phyloP scores from a whole-genome alignment of 495 filamentous ascomycete genomes.

The Jackrogersella multiformis region DNA sequence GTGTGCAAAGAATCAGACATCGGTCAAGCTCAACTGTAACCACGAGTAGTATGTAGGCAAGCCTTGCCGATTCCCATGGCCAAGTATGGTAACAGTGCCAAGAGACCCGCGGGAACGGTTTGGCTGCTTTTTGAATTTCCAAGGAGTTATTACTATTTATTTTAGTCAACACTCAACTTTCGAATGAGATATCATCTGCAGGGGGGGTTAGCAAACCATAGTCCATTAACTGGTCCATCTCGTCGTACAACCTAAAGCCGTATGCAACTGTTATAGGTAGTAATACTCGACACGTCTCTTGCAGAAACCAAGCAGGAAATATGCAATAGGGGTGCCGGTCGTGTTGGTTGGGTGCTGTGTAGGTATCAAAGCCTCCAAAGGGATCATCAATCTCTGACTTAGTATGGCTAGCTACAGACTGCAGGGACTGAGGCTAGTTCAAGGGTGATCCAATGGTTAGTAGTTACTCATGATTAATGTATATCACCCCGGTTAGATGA shows the following conservation, averaged over 20 bases:
- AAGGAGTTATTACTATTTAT: slow-evolving; percentile 7
- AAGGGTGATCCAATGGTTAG: background rate
- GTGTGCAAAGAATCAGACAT: slow-evolving; percentile 36
- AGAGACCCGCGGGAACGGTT: slow-evolving; percentile 33
- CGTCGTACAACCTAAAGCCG: slow-evolving; percentile 15
- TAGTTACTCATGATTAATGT: background rate
- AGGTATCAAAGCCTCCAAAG: slow-evolving; percentile 14
- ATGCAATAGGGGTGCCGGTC: too few species aligned
- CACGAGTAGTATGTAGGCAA: background rate
- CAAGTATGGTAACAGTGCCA: slow-evolving; percentile 29
- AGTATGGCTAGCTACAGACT: slow-evolving; percentile 14
- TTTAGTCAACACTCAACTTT: slow-evolving; percentile 18
- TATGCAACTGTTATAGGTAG: slow-evolving; percentile 8
- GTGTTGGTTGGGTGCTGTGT: too few species aligned
- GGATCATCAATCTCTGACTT: slow-evolving; percentile 24
- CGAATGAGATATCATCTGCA: slow-evolving; percentile 17
- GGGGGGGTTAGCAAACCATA: slow-evolving; percentile 28
- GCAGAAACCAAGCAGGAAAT: background rate
- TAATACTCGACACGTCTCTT: slow-evolving; percentile 29
- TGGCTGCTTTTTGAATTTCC: slow-evolving; percentile 19
- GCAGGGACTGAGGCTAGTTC: slow-evolving; percentile 19
- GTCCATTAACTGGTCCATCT: slow-evolving; percentile 3
- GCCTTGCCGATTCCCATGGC: slow-evolving; percentile 15
- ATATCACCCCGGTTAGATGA: slow-evolving; percentile 7
- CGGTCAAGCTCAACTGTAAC: slow-evolving; percentile 18